These are phyloP conservation scores for Purpureocillium lavendulum DNA, from an alignment of 2,329 filamentous ascomycete genomes.

Conservation along the genomic window DNA sequence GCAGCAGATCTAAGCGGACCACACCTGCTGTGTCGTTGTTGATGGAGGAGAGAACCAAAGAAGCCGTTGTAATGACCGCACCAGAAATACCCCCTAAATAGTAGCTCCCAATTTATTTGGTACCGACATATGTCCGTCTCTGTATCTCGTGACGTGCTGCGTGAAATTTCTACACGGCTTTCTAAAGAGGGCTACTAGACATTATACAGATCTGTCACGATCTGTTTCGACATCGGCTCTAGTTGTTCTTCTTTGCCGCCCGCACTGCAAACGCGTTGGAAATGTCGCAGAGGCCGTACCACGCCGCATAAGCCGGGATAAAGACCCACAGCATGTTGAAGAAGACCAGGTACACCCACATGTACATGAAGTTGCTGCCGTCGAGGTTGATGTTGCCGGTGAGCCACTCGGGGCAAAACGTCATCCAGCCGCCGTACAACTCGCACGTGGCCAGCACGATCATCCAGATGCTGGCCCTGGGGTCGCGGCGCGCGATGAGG, in stretches of 20 bases:
- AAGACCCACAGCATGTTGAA: slow-evolving; percentile 63
- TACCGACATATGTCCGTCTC: background rate
- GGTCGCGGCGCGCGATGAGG: slow-evolving; percentile 46
- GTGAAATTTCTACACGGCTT: too few species aligned
- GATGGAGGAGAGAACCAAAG: background rate
- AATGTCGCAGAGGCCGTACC: slow-evolving; percentile 46
- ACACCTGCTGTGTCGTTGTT: background rate
- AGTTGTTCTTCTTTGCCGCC: slow-evolving; percentile 20
- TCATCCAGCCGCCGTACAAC: slow-evolving; percentile 64
- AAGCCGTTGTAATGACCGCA: background rate
- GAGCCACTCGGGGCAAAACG: slow-evolving; percentile 63
- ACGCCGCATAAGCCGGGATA: slow-evolving; percentile 52
- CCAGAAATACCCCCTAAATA: background rate
- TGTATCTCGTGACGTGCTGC: too few species aligned
- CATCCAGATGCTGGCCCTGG: slow-evolving; percentile 52
- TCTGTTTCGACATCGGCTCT: background rate
- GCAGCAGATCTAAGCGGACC: slow-evolving; percentile 24
- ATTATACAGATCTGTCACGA: background rate
- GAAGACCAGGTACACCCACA: slow-evolving; percentile 60
- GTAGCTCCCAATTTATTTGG: background rate
- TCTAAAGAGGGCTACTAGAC: too few species aligned
- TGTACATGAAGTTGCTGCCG: slow-evolving; percentile 58
- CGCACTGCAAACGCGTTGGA: slow-evolving; percentile 37
- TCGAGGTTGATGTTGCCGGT: slow-evolving; percentile 54
- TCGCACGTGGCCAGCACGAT: slow-evolving; percentile 57